Base-by-base conservation (phyloP, 2,329 filamentous ascomycete species). In the Aspergillus eucalypticola region DNA sequence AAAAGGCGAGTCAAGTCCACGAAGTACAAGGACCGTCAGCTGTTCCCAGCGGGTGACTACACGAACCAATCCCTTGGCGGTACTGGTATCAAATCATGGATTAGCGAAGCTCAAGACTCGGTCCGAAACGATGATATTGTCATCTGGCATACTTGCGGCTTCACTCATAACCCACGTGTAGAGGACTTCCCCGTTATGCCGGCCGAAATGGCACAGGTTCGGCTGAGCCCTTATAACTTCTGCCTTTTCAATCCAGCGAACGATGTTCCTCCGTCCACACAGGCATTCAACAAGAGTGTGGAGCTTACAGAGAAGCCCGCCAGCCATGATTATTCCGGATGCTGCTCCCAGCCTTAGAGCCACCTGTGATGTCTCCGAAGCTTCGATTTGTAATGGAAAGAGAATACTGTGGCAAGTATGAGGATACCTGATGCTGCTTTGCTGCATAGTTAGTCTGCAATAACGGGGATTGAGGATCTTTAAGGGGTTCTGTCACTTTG, bases 21-120 rank as follows among this genome's bases (percentile, higher is more conserved):
- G 1, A 75, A 75, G 1, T 82, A 84, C 64, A 69, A 73, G 10
- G 82, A 84, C 50, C 73, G 72, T 3, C 81, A 84, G 63, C 67
- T 81, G 1, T 84, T 78, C 65, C 75, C 81, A 0, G 77, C 78
- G 1, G 82, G 83, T 0, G 73, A 77, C 25, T 80, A 83, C 63
- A 84, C 82, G 1, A 84, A 83, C 68, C 82, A 85, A 64, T 71
- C 69, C 1, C 39, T 61, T 15, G 65, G 66, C 1, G 68, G 70
- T 0, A 64, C 66, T 7, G 71, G 71, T 0, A 67, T 73, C 27
- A 51, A 57, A 6, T 69, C 65, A 8, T 51, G 50, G 15, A 66
- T 67, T 5, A 11, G 10, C 44, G 13, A 50, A 17, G 52, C 32
- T 38, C 69, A 73, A 2, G 52, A 66, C 7, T 53, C 27, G 17